Base-by-base conservation (phyloP, 495 filamentous ascomycete genomes). In the Polyplosphaeria fusca region DNA sequence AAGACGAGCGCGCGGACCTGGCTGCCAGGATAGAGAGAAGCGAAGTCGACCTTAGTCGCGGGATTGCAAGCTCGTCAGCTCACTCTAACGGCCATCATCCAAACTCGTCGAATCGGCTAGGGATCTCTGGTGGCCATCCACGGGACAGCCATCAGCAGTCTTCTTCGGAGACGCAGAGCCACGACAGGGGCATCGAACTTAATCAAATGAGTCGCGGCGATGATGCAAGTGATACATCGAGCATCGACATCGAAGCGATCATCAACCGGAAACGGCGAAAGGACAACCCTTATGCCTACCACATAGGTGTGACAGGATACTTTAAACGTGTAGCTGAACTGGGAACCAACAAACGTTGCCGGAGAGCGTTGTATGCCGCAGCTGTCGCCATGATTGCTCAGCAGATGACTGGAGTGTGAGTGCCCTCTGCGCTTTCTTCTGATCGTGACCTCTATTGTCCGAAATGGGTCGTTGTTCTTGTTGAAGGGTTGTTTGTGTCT, bases 221-320 rank as follows among this genome's bases (percentile, higher is more conserved):
- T 14, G 26, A 39, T 14, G 28, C 4, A 5, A 46, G 51, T n/a
- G 51, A 54, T n/a, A 30, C 16, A 13, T 54, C 39, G 16, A 54
- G 51, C n/a, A 2, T 35, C 3, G 51, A 54, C 12, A 35, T 30
- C 3, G 51, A 54, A 4, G 14, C 46, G 25, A 27, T 16, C 22
- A 41, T 2, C 22, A 25, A n/a, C 18, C 26, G 39, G 25, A n/a
- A 35, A 14, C 7, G 30, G 30, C 30, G 39, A 4, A 42, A 23
- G 19, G 51, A 54, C 3, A 54, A 54, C 25, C 51, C 51, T 5
- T 54, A 54, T 35, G 39, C 37, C 23, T 54, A 54, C 51, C 51
- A 54, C 22, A 54, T 54, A 19, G 51, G 51, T 4, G 51, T 54
- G 18, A 54, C 51, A 13, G 51, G 51, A 3, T 54, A 54, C 41